Base-by-base conservation (phyloP, 2,329 filamentous ascomycete species). In the Cladophialophora yegresii region DNA sequence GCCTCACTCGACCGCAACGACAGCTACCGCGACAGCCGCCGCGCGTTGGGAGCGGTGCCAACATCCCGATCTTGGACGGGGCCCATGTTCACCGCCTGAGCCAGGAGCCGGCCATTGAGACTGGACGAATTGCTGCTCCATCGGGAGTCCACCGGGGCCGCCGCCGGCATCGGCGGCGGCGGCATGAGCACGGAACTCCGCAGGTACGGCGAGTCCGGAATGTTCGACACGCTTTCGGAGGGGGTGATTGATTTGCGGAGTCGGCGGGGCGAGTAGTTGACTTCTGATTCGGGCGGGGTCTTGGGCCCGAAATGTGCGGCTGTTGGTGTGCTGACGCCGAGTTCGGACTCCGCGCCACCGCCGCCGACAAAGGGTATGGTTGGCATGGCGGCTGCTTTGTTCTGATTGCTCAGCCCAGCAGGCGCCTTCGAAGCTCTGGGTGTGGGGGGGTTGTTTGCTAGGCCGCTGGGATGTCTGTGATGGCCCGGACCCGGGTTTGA, bases 201-300 rank as follows among this genome's bases (percentile, higher is more conserved):
- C 22, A 9, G 20, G 20, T 4, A 47, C 5, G 66, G 66, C 33
- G 66, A 68, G 47, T 47, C 65, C 16, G 66, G 66, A 6, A 62
- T 61, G 47, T 68, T 68, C 13, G 66, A 68, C 1, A 64, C 58
- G 50, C 64, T 66, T n/a, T 68, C 66, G 8, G 64, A 66, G 0
- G 66, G 66, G 4, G 64, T 68, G 28, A 68, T 63, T 20, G 66
- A 68, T 30, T 64, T 62, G 28, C 58, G 63, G 8, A 61, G 49
- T 30, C 61, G 66, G 10, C 33, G 58, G 1, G 55, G 57, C 16
- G 50, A 53, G 3, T 49, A 53, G 10, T 49, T 53, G 22, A 64
- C 47, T 36, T 28, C 60, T 1, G 62, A 65, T 16, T 20, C 55
- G 1, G 62, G 56, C 10, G 62, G 59, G 10, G 60, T 51, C 10